Base-by-base conservation (phyloP, 2,329 filamentous ascomycete species). In the Nectriaceae sp. region DNA sequence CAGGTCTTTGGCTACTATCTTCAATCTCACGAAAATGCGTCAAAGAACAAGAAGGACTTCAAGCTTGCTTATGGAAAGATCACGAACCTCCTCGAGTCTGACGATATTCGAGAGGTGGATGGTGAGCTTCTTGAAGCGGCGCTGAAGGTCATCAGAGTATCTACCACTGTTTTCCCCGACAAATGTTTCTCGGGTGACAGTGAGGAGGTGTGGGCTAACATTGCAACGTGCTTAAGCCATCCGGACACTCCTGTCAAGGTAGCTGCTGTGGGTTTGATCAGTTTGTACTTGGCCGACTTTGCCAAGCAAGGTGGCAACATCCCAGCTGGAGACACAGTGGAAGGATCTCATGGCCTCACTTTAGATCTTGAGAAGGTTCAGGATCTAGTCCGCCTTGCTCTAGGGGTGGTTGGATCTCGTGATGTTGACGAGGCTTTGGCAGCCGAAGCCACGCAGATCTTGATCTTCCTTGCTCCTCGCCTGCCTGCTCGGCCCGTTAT, bases 1-100 rank as follows among this genome's bases (percentile, higher is more conserved):
- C 88, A 94, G 65, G 83, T 88, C 22, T 96, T 92, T 73, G 81
- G 84, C 1, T 83, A 94, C 42, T 96, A 93, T 67, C 88, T 96
- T 49, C 88, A 94, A 50, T 81, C 80, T 0, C 79, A 80, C 26
- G 82, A 83, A 31, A 74, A 79, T 3, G 75, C 74, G 2, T 65
- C 75, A 8, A 83, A 82, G 50, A 84, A 84, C 50, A 78, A 81
- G 50, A 87, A 87, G 60, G 88, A 96, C 61, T 73, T 89, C 11
- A 75, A 77, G 11, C 78, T 84, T 29, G 75, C 92, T 44, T 73
- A 85, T 13, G 75, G 70, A 56, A 81, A 74, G 47, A 74, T 82
- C 8, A 65, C 79, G 5, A 67, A 75, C 5, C 71, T 84, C 18
- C 70, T 89, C 24, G 72, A 75, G 6, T 71, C 79, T 10, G 78